Percentiles rank a stretch among this genome's conserved stretches.
Conservation (phyloP, 164 flowering plant species). For the Annona squamosa region DNA sequence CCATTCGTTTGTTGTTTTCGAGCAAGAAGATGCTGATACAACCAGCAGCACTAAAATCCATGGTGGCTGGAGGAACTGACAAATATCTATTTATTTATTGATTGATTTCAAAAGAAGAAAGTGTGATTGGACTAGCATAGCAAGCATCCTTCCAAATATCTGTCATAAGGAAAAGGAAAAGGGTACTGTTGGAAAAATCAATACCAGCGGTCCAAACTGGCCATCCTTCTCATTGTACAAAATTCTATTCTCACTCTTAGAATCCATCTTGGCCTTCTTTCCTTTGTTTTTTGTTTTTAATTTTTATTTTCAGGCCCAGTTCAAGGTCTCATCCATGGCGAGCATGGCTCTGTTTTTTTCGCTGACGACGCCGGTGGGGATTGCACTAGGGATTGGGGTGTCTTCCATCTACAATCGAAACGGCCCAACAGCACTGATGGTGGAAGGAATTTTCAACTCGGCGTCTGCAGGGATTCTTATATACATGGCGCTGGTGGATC, state of each 20-base stretch:
- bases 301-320: constrained; percentile 28
- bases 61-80: too few species aligned
- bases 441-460: constrained; percentile 34
- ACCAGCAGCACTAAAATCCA: too few species aligned
- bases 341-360: constrained; percentile 36
- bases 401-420: constrained; percentile 24
- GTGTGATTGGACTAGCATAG: too few species aligned
- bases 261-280: neutral
- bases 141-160: too few species aligned
- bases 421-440: constrained; percentile 31
- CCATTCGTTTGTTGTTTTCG: too few species aligned
- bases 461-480: constrained; percentile 41
- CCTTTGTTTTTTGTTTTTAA: neutral
- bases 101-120: too few species aligned
- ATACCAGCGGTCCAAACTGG: neutral
- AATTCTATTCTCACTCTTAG: neutral
- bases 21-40: too few species aligned
- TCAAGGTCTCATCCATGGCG: constrained; percentile 12
- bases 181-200: too few species aligned
- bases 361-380: constrained; percentile 41
- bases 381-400: constrained; percentile 33
- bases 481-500: constrained; percentile 42
- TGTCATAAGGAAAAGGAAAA: too few species aligned
- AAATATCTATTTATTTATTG: too few species aligned
- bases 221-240: too few species aligned